These are phyloP conservation scores for Elaeis guineensis DNA, from an alignment of 176 grass and related monocot genomes.

Conservation along the genomic window DNA sequence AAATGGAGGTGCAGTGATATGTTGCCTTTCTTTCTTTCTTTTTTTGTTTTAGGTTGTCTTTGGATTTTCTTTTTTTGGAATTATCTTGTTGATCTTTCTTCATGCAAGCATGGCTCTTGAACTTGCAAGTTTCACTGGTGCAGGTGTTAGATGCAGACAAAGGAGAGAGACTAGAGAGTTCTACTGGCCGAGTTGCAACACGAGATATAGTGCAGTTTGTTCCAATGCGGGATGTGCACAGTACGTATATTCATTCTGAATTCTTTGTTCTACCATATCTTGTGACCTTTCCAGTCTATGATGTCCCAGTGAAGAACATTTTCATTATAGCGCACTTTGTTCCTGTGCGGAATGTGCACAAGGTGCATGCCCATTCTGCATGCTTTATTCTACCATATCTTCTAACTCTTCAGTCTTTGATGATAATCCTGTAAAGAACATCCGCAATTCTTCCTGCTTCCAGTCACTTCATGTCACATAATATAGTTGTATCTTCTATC, in stretches of 20 bases:
- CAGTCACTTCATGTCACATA: background rate
- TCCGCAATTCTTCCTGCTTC: background rate
- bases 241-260: constrained; percentile 33
- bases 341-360: no score
- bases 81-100: background rate
- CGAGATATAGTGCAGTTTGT: constrained; percentile 94
- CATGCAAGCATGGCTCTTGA: constrained; percentile 1
- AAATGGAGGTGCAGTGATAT: constrained; percentile 76
- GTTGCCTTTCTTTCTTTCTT: background rate
- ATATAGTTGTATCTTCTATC: background rate
- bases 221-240: constrained; percentile 65
- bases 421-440: no score
- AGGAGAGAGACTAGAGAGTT: constrained; percentile 84
- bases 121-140: constrained; percentile 14
- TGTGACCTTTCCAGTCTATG: no score
- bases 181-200: constrained; percentile 69
- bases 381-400: no score
- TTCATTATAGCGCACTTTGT: no score
- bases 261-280: no score
- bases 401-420: no score
- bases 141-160: constrained; percentile 96
- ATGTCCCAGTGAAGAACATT: no score
- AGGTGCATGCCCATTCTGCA: no score
- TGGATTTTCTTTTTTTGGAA: constrained; percentile 12
- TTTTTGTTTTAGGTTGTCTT: constrained; percentile 8